These are phyloP conservation scores for Perkinsus chesapeaki DNA, from an alignment of 169 alveolate genomes.

Conservation along the genomic window DNA sequence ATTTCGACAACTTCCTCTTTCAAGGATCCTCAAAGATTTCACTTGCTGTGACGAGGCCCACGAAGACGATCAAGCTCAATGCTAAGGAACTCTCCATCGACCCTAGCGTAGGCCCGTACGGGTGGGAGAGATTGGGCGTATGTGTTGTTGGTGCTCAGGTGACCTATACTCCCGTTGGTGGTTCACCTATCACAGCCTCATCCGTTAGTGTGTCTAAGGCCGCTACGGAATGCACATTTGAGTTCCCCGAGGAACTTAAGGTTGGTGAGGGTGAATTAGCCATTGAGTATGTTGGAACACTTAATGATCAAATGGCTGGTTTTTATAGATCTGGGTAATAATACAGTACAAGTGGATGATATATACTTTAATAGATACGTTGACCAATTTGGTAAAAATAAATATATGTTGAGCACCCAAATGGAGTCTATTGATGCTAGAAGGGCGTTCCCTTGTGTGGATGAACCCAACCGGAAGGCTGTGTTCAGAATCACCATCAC, in stretches of 20 bases:
- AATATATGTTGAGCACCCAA: not conserved
- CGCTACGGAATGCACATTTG: not conserved
- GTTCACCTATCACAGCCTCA: not conserved
- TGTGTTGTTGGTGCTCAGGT: not conserved
- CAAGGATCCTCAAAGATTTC: not conserved
- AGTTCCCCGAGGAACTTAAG: not conserved
- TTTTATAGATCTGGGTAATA: conserved; percentile 24
- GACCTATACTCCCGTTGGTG: not conserved
- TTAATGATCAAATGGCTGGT: conserved; percentile 25
- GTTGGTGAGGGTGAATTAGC: not conserved
- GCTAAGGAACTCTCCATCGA: not conserved
- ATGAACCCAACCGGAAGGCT: conserved; percentile 23
- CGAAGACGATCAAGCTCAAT: not conserved
- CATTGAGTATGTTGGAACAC: not conserved
- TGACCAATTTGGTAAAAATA: conserved; percentile 5
- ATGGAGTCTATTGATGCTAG: conserved; percentile 31
- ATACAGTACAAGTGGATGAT: no score
- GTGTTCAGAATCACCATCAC: conserved; percentile 7
- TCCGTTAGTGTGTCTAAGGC: not conserved
- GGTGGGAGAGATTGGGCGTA: not conserved
- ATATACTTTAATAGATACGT: conserved; percentile 17
- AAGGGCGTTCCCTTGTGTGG: conserved; percentile 30
- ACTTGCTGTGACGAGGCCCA: not conserved
- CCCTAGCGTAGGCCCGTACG: not conserved
- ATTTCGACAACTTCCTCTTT: not conserved